Conservation (phyloP, 2,329 filamentous ascomycete species). For the Sphaerulina vaccinii region DNA sequence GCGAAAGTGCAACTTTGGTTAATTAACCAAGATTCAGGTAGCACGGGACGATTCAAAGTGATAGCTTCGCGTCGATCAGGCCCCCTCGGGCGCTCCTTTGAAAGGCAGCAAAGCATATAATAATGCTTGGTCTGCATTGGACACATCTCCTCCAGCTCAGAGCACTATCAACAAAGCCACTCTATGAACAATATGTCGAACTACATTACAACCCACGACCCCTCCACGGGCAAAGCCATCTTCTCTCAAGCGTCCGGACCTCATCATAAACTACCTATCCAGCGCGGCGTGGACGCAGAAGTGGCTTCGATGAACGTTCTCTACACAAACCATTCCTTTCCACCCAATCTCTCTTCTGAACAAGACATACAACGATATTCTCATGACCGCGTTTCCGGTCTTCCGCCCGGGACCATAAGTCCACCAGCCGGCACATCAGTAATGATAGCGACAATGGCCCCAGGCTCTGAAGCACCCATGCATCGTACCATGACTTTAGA, state of each 20-base stretch:
- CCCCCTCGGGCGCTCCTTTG: no score
- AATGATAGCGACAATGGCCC: slow-evolving; percentile 12
- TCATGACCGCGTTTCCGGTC: slow-evolving; percentile 12
- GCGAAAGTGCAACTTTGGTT: no score
- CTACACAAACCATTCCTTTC: slow-evolving; percentile 14
- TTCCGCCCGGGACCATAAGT: slow-evolving; percentile 3
- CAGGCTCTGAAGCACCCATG: neutral
- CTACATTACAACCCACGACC: slow-evolving; percentile 27
- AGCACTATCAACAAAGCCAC: neutral
- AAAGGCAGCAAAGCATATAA: no score
- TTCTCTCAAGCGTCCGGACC: slow-evolving; percentile 12
- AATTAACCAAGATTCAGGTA: no score
- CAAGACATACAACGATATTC: slow-evolving; percentile 24
- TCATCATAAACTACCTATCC: slow-evolving; percentile 10
- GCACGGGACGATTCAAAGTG: no score
- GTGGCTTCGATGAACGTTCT: slow-evolving; percentile 12
- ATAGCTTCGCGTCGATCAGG: no score
- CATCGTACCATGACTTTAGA: slow-evolving; percentile 25
- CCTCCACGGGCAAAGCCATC: slow-evolving; percentile 20
- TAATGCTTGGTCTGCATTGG: neutral
- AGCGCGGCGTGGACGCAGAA: slow-evolving; percentile 1
- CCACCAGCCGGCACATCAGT: slow-evolving; percentile 12
- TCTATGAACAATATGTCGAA: slow-evolving; percentile 15
- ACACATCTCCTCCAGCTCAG: neutral
- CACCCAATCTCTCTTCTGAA: slow-evolving; percentile 15